Conservation (phyloP, 2,329 filamentous ascomycete species). For the Ophiostoma quercus region DNA sequence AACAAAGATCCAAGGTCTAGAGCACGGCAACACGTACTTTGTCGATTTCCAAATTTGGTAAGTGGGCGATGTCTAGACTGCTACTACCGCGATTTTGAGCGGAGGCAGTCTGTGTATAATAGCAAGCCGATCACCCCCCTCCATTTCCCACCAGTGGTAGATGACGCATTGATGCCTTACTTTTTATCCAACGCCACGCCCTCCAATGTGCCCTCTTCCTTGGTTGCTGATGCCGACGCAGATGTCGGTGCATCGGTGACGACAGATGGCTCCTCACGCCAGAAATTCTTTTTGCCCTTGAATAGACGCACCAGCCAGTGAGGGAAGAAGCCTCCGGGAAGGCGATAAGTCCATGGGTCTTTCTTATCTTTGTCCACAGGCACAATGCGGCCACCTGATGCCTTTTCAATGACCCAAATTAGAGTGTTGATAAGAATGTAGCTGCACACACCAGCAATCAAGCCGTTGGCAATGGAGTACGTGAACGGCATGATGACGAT, state of each 20-base stretch:
- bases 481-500: constrained; percentile 72
- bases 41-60: not conserved
- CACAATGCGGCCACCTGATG: constrained; percentile 42
- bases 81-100: not conserved
- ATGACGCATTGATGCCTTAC: constrained; percentile 11
- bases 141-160: not conserved
- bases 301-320: constrained; percentile 31
- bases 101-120: constrained; percentile 10
- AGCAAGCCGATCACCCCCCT: constrained; percentile 1
- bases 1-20: constrained; percentile 4
- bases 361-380: constrained; percentile 51
- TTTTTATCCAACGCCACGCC: constrained; percentile 10
- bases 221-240: constrained; percentile 2
- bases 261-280: constrained; percentile 18
- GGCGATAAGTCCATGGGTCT: constrained; percentile 53
- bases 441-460: constrained; percentile 60
- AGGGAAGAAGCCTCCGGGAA: constrained; percentile 45
- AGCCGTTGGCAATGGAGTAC: constrained; percentile 71
- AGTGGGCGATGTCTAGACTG: not conserved
- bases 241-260: constrained; percentile 8
- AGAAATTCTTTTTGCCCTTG: constrained; percentile 28
- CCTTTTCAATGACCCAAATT: constrained; percentile 42
- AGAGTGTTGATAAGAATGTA: constrained; percentile 47
- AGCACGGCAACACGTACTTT: not conserved
- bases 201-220: constrained; percentile 11